These are phyloP conservation scores for Hansenula sp. DNA, from an alignment of 1,139 yeast genomes.

Conservation along the genomic window DNA sequence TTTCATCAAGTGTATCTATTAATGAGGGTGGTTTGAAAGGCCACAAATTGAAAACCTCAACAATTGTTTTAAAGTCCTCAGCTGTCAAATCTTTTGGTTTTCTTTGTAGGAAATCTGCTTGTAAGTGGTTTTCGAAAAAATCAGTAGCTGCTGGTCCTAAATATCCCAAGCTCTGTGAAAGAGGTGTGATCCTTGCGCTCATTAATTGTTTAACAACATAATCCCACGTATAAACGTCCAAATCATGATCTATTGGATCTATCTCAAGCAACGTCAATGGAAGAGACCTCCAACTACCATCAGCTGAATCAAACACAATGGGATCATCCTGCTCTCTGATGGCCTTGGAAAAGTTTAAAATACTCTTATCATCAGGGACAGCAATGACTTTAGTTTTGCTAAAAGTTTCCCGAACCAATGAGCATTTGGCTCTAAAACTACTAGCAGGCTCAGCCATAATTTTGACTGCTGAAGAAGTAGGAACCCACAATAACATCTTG, in stretches of 20 bases:
- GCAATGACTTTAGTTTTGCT: constrained; percentile 52
- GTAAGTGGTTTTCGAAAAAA: constrained; percentile 41
- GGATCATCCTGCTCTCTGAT: constrained; percentile 22
- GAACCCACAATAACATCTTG: constrained; percentile 61
- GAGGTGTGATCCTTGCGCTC: constrained; percentile 44
- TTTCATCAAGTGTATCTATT: constrained; percentile 4
- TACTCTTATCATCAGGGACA: constrained; percentile 27
- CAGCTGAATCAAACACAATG: constrained; percentile 17
- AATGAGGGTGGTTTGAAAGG: constrained; percentile 74
- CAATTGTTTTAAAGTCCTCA: constrained; percentile 49
- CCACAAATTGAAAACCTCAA: constrained; percentile 62
- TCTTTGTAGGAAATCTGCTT: constrained; percentile 36
- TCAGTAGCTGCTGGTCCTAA: constrained; percentile 83
- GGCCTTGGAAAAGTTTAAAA: constrained; percentile 14
- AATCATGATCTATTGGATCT: constrained; percentile 39
- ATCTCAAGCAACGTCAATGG: constrained; percentile 49
- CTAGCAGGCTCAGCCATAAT: constrained; percentile 48
- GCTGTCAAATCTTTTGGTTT: constrained; percentile 45
- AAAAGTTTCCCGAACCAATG: constrained; percentile 57
- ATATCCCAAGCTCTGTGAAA: constrained; percentile 44
- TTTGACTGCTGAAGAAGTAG: constrained; percentile 56
- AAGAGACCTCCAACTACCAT: neutral
- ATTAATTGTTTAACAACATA: constrained; percentile 63
- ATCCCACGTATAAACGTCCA: constrained; percentile 60
- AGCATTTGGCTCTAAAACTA: constrained; percentile 47